Evolutionary conservation across 257 asterid genomes (phyloP).

Genomic region (Rhazya stricta): DNA sequence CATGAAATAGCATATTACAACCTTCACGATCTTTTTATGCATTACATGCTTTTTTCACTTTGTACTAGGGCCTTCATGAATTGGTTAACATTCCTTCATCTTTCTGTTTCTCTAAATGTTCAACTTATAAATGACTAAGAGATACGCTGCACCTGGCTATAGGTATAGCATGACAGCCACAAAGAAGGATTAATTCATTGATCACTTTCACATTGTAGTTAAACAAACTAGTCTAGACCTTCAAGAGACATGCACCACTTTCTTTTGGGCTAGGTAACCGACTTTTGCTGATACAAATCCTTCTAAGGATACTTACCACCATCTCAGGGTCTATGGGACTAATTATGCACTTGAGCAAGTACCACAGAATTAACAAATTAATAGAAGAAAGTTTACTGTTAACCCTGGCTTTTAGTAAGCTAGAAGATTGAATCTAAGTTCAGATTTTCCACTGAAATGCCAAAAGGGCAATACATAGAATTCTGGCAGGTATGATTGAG

Average conservation of each 20-base stretch:
- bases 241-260: constrained; percentile 2
- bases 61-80: neutral
- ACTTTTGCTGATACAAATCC: neutral
- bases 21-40: neutral
- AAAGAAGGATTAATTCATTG: neutral
- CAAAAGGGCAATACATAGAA: neutral
- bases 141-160: neutral
- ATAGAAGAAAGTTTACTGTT: neutral
- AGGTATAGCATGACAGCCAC: neutral
- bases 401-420: neutral
- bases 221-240: neutral
- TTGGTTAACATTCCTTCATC: neutral
- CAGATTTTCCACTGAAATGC: neutral
- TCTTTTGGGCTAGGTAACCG: neutral
- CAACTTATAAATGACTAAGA: neutral
- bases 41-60: neutral
- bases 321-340: neutral
- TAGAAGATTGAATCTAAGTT: neutral
- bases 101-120: neutral
- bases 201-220: neutral
- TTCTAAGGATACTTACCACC: neutral
- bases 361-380: neutral
- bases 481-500: neutral
- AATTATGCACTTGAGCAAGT: neutral
- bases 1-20: neutral